Evolutionary conservation across 345 rosid genomes (phyloP).

Genomic region (Microthlaspi erraticum): DNA sequence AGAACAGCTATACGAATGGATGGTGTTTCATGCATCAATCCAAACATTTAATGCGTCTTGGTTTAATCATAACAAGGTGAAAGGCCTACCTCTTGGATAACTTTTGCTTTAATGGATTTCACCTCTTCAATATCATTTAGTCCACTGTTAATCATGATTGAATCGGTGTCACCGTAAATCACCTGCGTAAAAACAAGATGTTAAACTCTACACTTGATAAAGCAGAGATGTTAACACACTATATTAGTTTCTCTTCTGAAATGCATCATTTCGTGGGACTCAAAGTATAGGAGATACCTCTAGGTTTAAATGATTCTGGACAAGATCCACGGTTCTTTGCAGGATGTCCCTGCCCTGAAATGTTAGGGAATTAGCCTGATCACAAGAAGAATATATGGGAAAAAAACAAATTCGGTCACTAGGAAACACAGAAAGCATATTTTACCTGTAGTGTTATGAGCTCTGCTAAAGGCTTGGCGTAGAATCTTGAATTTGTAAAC

Average conservation of each 20-base stretch:
- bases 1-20: conserved; percentile 3
- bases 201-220: conserved; percentile 29
- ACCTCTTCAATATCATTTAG: conserved; percentile 82
- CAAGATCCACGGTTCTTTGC: conserved; percentile 94
- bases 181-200: conserved; percentile 64
- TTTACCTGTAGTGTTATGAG: conserved; percentile 88
- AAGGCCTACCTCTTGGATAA: conserved; percentile 78
- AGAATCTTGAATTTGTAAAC: conserved; percentile 95
- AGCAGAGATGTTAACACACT: conserved; percentile 26
- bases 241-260: conserved; percentile 28
- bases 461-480: conserved; percentile 98
- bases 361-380: conserved; percentile 20
- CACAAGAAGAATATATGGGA: neutral
- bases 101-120: conserved; percentile 80
- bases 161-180: conserved; percentile 97
- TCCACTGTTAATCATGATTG: conserved; percentile 97
- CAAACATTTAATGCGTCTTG: neutral
- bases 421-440: conserved; percentile 29
- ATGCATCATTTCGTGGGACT: conserved; percentile 32
- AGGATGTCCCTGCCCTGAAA: conserved; percentile 98
- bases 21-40: conserved; percentile 20
- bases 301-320: conserved; percentile 84
- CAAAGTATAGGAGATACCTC: conserved; percentile 59
- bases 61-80: neutral
- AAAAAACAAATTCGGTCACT: conserved; percentile 1